Percentiles rank a stretch among this genome's conserved stretches.
phyloP scores from a whole-genome alignment of 371 early-diverging fungal species.

The Nematocida sp. region DNA sequence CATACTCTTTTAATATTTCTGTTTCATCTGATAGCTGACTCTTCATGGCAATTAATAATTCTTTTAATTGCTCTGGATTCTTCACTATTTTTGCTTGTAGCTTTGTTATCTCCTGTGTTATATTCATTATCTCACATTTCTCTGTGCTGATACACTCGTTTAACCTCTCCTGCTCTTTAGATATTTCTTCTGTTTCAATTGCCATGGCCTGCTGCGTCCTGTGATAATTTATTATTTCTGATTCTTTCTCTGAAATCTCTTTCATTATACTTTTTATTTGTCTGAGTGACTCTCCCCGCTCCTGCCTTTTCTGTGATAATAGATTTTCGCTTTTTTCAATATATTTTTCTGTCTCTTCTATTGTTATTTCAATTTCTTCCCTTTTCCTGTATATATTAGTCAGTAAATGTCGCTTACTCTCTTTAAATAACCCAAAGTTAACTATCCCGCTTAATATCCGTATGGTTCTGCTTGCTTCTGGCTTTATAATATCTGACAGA shows the following conservation, averaged over 20 bases:
- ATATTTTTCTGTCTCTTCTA: constrained; percentile 32
- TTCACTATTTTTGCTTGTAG: constrained; percentile 54
- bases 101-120: constrained; percentile 36
- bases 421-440: constrained; percentile 50
- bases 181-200: constrained; percentile 39
- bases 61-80: constrained; percentile 56
- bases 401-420: constrained; percentile 48
- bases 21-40: constrained; percentile 31
- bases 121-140: constrained; percentile 33
- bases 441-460: constrained; percentile 49
- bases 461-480: constrained; percentile 29
- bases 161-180: constrained; percentile 6
- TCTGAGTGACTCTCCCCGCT: neutral
- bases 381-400: constrained; percentile 34
- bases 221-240: constrained; percentile 53
- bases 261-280: neutral
- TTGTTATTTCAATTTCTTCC: constrained; percentile 46
- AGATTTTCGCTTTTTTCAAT: neutral
- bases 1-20: constrained; percentile 41
- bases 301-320: constrained; percentile 24
- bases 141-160: constrained; percentile 20
- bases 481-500: constrained; percentile 21
- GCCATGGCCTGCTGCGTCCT: constrained; percentile 21
- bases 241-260: constrained; percentile 27
- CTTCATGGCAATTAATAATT: constrained; percentile 46